Conservation (phyloP, 176 grass and related monocot species). For the Carex littledalei region DNA sequence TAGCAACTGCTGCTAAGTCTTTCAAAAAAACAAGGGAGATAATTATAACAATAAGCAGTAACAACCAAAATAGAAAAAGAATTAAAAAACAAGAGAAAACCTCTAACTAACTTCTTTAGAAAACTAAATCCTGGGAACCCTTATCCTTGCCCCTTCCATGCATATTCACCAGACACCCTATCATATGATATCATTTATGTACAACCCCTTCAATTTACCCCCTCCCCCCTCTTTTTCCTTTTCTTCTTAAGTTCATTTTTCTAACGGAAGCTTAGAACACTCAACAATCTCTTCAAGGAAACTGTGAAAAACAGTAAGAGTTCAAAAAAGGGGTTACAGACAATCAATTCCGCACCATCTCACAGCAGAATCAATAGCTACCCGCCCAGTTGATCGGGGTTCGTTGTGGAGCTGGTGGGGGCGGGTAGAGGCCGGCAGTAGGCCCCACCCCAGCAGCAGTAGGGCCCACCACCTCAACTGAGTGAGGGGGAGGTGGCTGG, state of each 20-base stretch:
- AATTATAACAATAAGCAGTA: slow-evolving; percentile 23
- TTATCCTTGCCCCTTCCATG: slow-evolving; percentile 5
- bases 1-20: neutral
- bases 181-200: slow-evolving; percentile 15
- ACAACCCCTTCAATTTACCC: neutral
- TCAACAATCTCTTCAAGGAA: slow-evolving; percentile 7
- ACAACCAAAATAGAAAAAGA: slow-evolving; percentile 14
- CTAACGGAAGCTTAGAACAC: slow-evolving; percentile 4
- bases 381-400: slow-evolving; percentile 61
- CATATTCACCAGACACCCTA: slow-evolving; percentile 4
- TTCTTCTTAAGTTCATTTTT: slow-evolving; percentile 13
- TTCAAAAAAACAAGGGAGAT: neutral
- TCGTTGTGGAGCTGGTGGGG: slow-evolving; percentile 58
- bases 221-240: neutral
- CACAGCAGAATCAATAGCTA: slow-evolving; percentile 51
- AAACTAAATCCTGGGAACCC: neutral
- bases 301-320: slow-evolving; percentile 12
- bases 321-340: slow-evolving; percentile 22
- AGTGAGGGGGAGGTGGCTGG: slow-evolving; percentile 52
- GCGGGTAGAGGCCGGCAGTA: slow-evolving; percentile 20
- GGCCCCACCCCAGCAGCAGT: slow-evolving; percentile 29
- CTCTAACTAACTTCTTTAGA: slow-evolving; percentile 17
- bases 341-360: slow-evolving; percentile 1
- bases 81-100: neutral
- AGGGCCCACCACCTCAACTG: slow-evolving; percentile 64